Percentiles rank a stretch among this genome's conserved stretches.
phyloP scores from a whole-genome alignment of 2,329 filamentous ascomycete genomes.

The Lojkania enalia region DNA sequence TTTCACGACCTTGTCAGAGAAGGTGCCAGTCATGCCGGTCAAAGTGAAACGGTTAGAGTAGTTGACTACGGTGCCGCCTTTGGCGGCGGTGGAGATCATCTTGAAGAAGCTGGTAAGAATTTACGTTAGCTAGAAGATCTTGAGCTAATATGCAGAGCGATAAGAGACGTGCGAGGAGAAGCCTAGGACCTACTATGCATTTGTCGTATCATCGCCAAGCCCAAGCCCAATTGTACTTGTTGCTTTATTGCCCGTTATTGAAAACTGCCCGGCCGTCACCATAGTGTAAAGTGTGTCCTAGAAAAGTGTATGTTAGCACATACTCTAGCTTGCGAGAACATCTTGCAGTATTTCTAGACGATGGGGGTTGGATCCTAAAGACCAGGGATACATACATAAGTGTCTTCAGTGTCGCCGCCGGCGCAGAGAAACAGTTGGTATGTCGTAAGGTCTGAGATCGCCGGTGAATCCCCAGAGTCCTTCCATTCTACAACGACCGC shows the following conservation, averaged over 20 bases:
- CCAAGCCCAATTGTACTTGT: slow-evolving; percentile 29
- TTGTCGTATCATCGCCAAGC: slow-evolving; percentile 37
- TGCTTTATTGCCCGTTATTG: slow-evolving; percentile 46
- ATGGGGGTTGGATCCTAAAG: too few relatives aligned
- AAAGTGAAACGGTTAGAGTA: slow-evolving; percentile 68
- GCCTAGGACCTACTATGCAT: slow-evolving; percentile 57
- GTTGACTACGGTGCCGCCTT: slow-evolving; percentile 60
- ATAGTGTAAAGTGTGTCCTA: too few relatives aligned
- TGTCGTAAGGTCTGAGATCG: slow-evolving; percentile 53
- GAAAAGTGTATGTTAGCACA: too few relatives aligned
- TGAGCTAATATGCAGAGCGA: not conserved
- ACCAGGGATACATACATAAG: not conserved
- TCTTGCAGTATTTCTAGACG: too few relatives aligned
- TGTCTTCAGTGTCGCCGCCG: slow-evolving; percentile 56
- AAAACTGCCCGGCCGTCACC: slow-evolving; percentile 53
- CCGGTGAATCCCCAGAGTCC: slow-evolving; percentile 57
- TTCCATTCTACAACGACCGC: slow-evolving; percentile 60
- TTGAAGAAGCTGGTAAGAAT: slow-evolving; percentile 32
- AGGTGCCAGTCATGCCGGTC: slow-evolving; percentile 64
- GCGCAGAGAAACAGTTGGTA: slow-evolving; percentile 65
- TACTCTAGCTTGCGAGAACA: too few relatives aligned
- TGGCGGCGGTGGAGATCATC: slow-evolving; percentile 59
- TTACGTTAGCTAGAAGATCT: slow-evolving; percentile 33
- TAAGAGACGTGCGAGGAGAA: not conserved
- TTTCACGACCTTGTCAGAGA: slow-evolving; percentile 53